Conservation (phyloP, 305 asterid species). For the Andrographis paniculata region DNA sequence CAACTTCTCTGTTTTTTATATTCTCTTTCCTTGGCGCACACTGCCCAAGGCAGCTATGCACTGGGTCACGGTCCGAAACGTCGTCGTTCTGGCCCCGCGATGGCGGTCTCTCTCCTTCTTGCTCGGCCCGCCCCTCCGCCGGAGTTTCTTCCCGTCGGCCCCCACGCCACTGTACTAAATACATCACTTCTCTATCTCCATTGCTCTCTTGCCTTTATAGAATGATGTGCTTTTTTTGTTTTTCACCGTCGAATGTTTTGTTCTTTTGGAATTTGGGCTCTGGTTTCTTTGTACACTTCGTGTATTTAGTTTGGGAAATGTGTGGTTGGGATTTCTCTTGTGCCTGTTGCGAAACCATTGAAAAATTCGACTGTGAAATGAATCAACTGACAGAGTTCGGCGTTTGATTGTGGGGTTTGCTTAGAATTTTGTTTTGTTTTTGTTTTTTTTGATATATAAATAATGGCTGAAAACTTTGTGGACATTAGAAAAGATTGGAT, state of each 20-base stretch:
- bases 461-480: too few relatives aligned
- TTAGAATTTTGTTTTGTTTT: too few relatives aligned
- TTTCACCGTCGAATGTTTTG: not conserved
- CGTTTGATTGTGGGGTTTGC: too few relatives aligned
- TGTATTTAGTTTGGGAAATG: too few relatives aligned
- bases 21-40: not conserved
- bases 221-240: not conserved
- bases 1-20: not conserved
- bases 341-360: too few relatives aligned
- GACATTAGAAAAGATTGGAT: too few relatives aligned
- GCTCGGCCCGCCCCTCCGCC: conserved; percentile 34
- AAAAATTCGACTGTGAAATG: too few relatives aligned
- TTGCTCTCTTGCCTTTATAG: not conserved
- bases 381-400: too few relatives aligned
- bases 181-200: not conserved
- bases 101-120: conserved; percentile 56
- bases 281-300: too few relatives aligned
- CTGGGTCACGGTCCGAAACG: conserved; percentile 55
- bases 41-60: conserved; percentile 20
- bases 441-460: too few relatives aligned
- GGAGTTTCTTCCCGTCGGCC: conserved; percentile 25
- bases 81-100: conserved; percentile 45
- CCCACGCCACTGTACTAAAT: conserved; percentile 29
- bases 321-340: too few relatives aligned
- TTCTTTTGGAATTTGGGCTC: not conserved